Evolutionary conservation across 1,284 basidiomycete species (phyloP).

Genomic region (Termitomyces sp.): DNA sequence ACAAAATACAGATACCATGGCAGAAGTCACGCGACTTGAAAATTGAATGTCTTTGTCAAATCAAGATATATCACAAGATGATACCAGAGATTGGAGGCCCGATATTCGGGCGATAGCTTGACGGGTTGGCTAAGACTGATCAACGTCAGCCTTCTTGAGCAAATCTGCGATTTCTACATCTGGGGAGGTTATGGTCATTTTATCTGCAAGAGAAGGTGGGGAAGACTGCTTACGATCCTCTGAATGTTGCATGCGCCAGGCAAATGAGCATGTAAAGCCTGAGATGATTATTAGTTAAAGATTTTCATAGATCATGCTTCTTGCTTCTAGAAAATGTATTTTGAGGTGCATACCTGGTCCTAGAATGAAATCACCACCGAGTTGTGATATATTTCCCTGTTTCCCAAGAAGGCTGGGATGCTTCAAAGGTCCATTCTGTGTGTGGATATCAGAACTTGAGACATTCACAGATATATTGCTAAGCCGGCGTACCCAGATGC

Average conservation of each 20-base stretch:
- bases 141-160: not conserved
- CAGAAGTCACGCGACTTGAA: too few relatives aligned
- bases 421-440: slow-evolving; percentile 38
- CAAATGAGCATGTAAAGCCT: slow-evolving; percentile 42
- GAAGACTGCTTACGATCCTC: slow-evolving; percentile 48
- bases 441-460: not conserved
- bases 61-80: too few relatives aligned
- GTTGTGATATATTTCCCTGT: slow-evolving; percentile 53
- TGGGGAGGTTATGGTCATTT: not conserved
- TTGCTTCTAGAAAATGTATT: too few relatives aligned
- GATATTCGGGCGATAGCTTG: too few relatives aligned
- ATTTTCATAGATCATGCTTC: not conserved
- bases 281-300: not conserved
- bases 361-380: slow-evolving; percentile 61
- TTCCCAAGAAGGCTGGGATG: slow-evolving; percentile 48
- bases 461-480: not conserved
- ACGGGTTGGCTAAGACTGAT: not conserved
- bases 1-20: too few relatives aligned
- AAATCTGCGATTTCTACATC: slow-evolving; percentile 1
- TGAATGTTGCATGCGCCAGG: slow-evolving; percentile 54
- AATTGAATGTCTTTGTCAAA: too few relatives aligned
- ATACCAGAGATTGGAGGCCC: too few relatives aligned
- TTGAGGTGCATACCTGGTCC: slow-evolving; percentile 39
- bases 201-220: not conserved
- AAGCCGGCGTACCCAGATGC: slow-evolving; percentile 42